Base-by-base conservation (phyloP, 306 rosid genomes). In the Pyrus betulifolia region DNA sequence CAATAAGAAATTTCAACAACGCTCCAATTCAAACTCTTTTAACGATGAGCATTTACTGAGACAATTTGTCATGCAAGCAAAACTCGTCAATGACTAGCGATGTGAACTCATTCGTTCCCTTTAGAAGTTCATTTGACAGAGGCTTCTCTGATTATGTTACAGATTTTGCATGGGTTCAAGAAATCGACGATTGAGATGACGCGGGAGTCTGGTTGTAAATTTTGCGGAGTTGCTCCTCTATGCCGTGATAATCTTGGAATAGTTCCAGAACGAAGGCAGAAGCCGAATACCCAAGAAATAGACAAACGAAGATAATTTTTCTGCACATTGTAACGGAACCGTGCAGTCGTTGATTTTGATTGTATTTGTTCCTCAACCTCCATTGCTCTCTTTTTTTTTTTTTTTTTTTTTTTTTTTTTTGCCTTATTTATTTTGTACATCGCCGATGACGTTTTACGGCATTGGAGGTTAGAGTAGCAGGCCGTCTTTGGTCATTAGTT, bases 151-250 rank as follows among this genome's bases (percentile, higher is more conserved):
- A 31, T n/a, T 11, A 71, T 68, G 17, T 82, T 22, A 40, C 99
- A 95, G 99, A 84, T 84, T 84, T 92, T 80, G 92, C 96, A 65
- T 92, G 97, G 99, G 96, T 92, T 71, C 92, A 92, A 87, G 97
- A 90, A 76, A 85, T 95, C 61, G 93, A 93, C 40, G 96, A 88
- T 84, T 89, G 86, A 75, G 82, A 45, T 40, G 67, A 73, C 76
- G 74, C 40, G 69, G 72, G 45, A 40, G 71, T 75, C 38, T 57
- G 61, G 78, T 70, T 38, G 14, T 70, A 79, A 59, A 66, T 54
- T 76, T 51, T 75, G 77, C 21, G 0, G 17, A 69, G 73, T 14
- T 54, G 74, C 72, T 81, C 52, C 52, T 11, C 19, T 63, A 51
- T 33, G 65, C 61, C 14, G 57, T 17, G 76, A 17, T 45, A 42